Evolutionary conservation across 306 rosid species (phyloP).

Genomic region (Mimosa bimucronata): DNA sequence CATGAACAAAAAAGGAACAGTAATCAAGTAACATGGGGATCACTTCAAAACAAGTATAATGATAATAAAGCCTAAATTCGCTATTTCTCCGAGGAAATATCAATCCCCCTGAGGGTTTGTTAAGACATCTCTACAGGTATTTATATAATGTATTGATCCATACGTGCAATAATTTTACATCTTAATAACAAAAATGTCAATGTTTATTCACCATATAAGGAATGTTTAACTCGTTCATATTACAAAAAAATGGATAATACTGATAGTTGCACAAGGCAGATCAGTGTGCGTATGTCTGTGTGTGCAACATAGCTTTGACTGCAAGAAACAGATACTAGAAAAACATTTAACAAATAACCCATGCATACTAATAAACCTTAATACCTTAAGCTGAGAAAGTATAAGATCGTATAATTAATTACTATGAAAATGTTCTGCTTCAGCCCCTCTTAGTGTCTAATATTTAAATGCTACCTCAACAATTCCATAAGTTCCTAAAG

Average conservation of each 20-base stretch:
- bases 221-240: neutral
- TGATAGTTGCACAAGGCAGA: neutral
- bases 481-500: neutral
- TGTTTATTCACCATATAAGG: neutral
- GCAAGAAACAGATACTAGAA: neutral
- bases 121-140: neutral
- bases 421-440: neutral
- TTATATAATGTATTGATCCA: neutral
- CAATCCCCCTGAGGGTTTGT: neutral
- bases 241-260: neutral
- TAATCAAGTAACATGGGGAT: neutral
- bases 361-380: neutral
- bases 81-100: constrained; percentile 1
- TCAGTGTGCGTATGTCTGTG: neutral
- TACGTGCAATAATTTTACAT: neutral
- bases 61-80: neutral
- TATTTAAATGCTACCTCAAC: constrained; percentile 15
- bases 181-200: neutral
- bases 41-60: constrained; percentile 4
- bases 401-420: neutral
- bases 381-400: neutral
- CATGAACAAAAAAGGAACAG: neutral
- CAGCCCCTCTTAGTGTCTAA: neutral
- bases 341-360: neutral
- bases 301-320: neutral